Conservation (phyloP, 148 eudicot genomes). For the Cornus kousa region DNA sequence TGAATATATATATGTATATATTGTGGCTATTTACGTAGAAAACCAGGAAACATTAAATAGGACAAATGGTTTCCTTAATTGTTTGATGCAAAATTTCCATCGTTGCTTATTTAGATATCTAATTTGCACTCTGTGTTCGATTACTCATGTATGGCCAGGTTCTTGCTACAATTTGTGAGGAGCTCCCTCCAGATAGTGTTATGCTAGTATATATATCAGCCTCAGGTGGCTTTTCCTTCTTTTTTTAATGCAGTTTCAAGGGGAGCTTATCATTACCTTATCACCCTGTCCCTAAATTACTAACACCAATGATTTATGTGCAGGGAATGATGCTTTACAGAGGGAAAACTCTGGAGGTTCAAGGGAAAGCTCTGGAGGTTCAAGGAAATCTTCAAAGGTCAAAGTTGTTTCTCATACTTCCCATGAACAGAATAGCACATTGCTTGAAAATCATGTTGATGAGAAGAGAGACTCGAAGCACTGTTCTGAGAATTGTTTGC, state of each 20-base stretch:
- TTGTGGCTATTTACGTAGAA: not conserved
- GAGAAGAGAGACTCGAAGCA: slow-evolving; percentile 48
- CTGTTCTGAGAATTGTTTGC: slow-evolving; percentile 56
- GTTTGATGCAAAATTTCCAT: not conserved
- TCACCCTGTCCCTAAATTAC: not conserved
- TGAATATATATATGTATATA: not conserved
- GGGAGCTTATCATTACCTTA: not conserved
- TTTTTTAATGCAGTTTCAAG: not conserved
- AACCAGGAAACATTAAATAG: not conserved
- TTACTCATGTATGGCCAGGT: slow-evolving; percentile 43
- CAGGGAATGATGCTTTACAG: slow-evolving; percentile 45
- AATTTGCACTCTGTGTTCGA: slow-evolving; percentile 15
- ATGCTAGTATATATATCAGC: slow-evolving; percentile 81
- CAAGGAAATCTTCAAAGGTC: slow-evolving; percentile 54
- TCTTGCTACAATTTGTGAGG: slow-evolving; percentile 77
- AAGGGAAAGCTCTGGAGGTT: slow-evolving; percentile 61
- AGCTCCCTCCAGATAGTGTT: slow-evolving; percentile 78
- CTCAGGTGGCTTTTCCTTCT: slow-evolving; percentile 49
- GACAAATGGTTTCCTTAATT: not conserved
- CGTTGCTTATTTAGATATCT: not conserved
- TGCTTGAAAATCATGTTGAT: slow-evolving; percentile 38
- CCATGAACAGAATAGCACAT: slow-evolving; percentile 30
- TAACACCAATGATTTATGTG: slow-evolving; percentile 23
- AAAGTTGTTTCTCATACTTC: slow-evolving; percentile 44
- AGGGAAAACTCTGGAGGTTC: slow-evolving; percentile 59